A percentile compares a stretch with the other conserved stretches of the same genome.
These are phyloP conservation scores for Trichoderma citrinoviride DNA, from an alignment of 2,329 filamentous ascomycete genomes.

Conservation along the genomic window DNA sequence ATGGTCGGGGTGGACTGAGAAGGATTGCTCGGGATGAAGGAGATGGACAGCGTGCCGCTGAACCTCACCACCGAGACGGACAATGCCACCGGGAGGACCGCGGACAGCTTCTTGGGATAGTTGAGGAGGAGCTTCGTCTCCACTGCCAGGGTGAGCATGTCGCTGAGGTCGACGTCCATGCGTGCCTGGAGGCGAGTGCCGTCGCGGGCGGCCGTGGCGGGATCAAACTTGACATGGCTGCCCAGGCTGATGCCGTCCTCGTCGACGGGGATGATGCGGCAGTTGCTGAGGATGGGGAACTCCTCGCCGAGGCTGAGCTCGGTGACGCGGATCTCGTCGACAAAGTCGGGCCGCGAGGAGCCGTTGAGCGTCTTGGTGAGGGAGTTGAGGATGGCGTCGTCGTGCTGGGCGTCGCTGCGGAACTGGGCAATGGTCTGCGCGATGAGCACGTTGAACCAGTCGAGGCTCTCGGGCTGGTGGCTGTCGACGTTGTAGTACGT, in stretches of 20 bases:
- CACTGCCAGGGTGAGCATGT: conserved; percentile 90
- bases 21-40: conserved; percentile 77
- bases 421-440: conserved; percentile 97
- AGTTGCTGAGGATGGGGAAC: conserved; percentile 98
- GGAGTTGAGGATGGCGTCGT: conserved; percentile 84
- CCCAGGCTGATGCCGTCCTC: conserved; percentile 66
- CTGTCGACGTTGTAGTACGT: conserved; percentile 96
- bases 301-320: conserved; percentile 94
- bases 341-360: conserved; percentile 80
- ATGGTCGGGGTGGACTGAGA: conserved; percentile 74
- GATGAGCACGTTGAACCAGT: conserved; percentile 98
- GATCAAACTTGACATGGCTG: conserved; percentile 50
- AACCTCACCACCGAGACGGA: conserved; percentile 91
- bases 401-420: conserved; percentile 83
- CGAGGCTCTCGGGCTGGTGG: conserved; percentile 92
- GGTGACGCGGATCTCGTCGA: conserved; percentile 90
- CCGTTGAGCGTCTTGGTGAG: conserved; percentile 85
- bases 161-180: conserved; percentile 95
- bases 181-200: conserved; percentile 83
- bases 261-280: conserved; percentile 86
- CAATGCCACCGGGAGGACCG: conserved; percentile 86
- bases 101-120: conserved; percentile 85
- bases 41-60: conserved; percentile 89
- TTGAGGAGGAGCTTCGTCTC: conserved; percentile 94
- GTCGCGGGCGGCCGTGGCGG: conserved; percentile 52